Base-by-base conservation (phyloP, 768 basidiomycete species). In the Mycena latifolia region DNA sequence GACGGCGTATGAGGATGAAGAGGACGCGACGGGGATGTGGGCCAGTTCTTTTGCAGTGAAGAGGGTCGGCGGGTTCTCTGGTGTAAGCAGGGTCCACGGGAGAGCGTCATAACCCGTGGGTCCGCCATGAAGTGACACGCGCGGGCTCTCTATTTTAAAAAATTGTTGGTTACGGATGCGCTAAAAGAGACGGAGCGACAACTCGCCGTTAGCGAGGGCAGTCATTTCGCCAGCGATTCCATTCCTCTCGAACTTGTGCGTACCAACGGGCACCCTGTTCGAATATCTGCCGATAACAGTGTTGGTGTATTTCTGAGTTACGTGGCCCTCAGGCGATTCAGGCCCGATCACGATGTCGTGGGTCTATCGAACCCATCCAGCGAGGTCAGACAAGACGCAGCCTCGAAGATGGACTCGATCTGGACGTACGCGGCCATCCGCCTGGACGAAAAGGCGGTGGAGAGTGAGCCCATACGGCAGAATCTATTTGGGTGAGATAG, bases 281-380 rank as follows among this genome's bases (percentile, higher is more conserved):
- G 90, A 81, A 69, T 92, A 92, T 71, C 91, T 81, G 29, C 92
- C 92, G 55, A 93, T 82, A 72, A 92, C 82, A 12, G 88, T 87
- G 77, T 93, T 92, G 50, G 85, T 88, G 77, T 93, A 93, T 76
- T 88, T 90, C 74, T 89, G 85, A 14, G 74, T 76, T 33, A 80
- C 74, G 74, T 92, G 90, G 65, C 82, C 86, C 66, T 82, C 72
- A 54, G 90, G 87, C 47, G 80, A 76, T 78, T 92, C 88, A 41
- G 92, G 92, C 20, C 91, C 92, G 69, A 92, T 83, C 46, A 93
- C 86, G 63, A 93, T 84, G 75, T 93, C 92, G 77, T 93, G 90
- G 8, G 89, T 91, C 90, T 92, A 69, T 8, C 18, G 20, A 37
- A 11, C 58, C 33, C 45, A 33, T n/a, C n/a, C 52, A 52, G 47